Evolutionary conservation across 192 early-diverging fungal genomes (phyloP).

Genomic region (Backusella morwellensis): DNA sequence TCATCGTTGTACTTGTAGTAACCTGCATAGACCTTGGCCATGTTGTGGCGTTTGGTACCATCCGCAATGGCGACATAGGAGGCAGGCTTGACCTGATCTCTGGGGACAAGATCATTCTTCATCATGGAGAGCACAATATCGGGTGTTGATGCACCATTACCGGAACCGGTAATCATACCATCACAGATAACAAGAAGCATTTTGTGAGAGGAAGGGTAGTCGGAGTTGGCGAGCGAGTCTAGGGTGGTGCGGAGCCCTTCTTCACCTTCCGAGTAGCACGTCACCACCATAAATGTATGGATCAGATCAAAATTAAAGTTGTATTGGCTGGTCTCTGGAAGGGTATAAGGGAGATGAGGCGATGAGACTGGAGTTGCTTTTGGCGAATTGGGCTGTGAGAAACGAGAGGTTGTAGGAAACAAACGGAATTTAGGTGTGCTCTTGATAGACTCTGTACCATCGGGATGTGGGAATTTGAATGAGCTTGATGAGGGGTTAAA

Average conservation of each 20-base stretch:
- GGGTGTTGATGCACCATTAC: slow-evolving; percentile 70
- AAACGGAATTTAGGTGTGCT: slow-evolving; percentile 46
- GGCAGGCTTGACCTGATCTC: slow-evolving; percentile 64
- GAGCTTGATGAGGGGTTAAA: neutral
- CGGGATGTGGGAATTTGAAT: slow-evolving; percentile 26
- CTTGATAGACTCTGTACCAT: neutral
- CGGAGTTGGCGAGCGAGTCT: slow-evolving; percentile 73
- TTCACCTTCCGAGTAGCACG: slow-evolving; percentile 78
- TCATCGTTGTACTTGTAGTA: slow-evolving; percentile 75
- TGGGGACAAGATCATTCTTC: slow-evolving; percentile 65
- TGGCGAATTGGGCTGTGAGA: slow-evolving; percentile 30
- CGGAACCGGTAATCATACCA: slow-evolving; percentile 75
- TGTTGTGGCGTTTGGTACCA: slow-evolving; percentile 86
- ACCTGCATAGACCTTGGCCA: slow-evolving; percentile 90
- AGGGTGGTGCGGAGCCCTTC: slow-evolving; percentile 71
- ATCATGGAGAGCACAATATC: slow-evolving; percentile 79
- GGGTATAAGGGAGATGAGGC: slow-evolving; percentile 6
- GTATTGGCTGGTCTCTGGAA: slow-evolving; percentile 24
- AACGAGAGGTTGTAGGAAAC: slow-evolving; percentile 37
- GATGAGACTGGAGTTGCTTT: neutral
- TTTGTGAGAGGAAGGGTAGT: slow-evolving; percentile 75
- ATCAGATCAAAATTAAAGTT: slow-evolving; percentile 57
- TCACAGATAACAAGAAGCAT: slow-evolving; percentile 77
- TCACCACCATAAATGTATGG: slow-evolving; percentile 73
- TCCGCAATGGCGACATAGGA: slow-evolving; percentile 89